Evolutionary conservation across 371 early-diverging fungal species (phyloP).

Genomic region (Mortierella polycephala): DNA sequence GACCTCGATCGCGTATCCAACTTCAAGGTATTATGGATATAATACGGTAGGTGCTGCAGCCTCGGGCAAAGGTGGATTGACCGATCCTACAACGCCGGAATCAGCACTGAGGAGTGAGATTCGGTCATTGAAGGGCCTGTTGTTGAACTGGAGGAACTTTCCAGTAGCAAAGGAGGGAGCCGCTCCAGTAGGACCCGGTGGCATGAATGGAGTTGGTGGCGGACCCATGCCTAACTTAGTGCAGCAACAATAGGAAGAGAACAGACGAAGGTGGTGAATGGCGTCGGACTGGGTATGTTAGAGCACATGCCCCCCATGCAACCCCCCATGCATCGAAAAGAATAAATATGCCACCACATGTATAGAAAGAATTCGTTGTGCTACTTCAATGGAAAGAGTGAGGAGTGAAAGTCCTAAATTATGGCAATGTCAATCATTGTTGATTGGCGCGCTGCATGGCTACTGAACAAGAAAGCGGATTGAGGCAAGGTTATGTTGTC

Average conservation of each 20-base stretch:
- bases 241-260: conserved; percentile 22
- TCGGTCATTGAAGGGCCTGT: conserved; percentile 54
- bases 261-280: neutral
- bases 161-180: conserved; percentile 27
- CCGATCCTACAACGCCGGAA: conserved; percentile 40
- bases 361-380: too few species aligned
- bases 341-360: too few species aligned
- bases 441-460: too few species aligned
- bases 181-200: neutral
- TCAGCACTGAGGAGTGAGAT: conserved; percentile 52
- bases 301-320: too few species aligned
- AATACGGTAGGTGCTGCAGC: conserved; percentile 39
- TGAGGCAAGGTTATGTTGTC: too few species aligned
- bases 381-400: too few species aligned
- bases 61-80: conserved; percentile 36
- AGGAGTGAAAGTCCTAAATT: too few species aligned
- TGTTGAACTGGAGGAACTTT: conserved; percentile 55
- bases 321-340: too few species aligned
- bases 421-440: too few species aligned
- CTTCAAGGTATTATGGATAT: conserved; percentile 49
- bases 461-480: too few species aligned
- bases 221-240: conserved; percentile 26
- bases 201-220: conserved; percentile 1
- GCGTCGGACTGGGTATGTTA: too few species aligned
- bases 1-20: conserved; percentile 47